A percentile compares a stretch with the other conserved stretches of the same genome.
These are phyloP conservation scores for Exophiala sp. DNA, from an alignment of 2,329 filamentous ascomycete genomes.

Conservation along the genomic window DNA sequence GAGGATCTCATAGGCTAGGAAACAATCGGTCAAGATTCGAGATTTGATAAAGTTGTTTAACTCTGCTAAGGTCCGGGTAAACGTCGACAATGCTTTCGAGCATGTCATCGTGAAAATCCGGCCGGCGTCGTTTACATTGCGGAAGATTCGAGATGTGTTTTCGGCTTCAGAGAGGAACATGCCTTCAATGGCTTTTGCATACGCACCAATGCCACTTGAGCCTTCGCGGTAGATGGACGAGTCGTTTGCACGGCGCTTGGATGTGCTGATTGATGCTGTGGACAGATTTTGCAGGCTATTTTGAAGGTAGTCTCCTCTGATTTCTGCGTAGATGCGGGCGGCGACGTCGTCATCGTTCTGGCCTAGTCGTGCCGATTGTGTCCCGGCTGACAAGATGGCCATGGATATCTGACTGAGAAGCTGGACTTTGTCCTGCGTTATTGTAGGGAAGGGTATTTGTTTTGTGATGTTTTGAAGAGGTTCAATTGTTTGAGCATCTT, in stretches of 20 bases:
- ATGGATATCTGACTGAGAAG: conserved; percentile 74
- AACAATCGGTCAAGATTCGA: conserved; percentile 87
- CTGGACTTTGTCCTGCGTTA: conserved; percentile 72
- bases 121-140: conserved; percentile 68
- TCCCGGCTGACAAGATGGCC: conserved; percentile 64
- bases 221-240: conserved; percentile 76
- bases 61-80: conserved; percentile 80
- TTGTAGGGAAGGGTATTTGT: conserved; percentile 71
- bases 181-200: conserved; percentile 81
- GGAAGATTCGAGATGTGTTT: conserved; percentile 83
- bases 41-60: conserved; percentile 84
- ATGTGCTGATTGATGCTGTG: conserved; percentile 76
- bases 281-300: conserved; percentile 80
- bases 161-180: conserved; percentile 87
- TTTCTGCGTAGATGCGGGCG: conserved; percentile 79
- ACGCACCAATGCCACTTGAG: conserved; percentile 86
- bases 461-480: conserved; percentile 92
- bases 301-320: conserved; percentile 82
- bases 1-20: conserved; percentile 89
- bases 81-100: conserved; percentile 71
- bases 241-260: conserved; percentile 71
- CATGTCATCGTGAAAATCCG: conserved; percentile 75
- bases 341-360: conserved; percentile 62
- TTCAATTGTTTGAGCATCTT: conserved; percentile 77
- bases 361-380: conserved; percentile 48